Conservation (phyloP, 768 basidiomycete species). For the Leucogyrophana mollusca region DNA sequence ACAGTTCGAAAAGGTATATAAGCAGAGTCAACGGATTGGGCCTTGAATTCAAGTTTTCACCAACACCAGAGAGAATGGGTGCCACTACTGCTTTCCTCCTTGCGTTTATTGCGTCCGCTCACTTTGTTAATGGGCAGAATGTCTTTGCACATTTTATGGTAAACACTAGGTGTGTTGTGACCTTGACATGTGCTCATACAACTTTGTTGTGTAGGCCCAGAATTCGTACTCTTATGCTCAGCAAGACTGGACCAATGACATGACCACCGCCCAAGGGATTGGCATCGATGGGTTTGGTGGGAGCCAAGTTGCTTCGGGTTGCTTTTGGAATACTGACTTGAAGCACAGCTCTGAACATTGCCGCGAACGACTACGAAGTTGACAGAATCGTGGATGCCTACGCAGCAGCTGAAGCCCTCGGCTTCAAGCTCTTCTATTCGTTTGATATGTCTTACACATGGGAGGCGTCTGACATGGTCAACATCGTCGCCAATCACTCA, state of each 20-base stretch:
- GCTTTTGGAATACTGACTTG: neutral
- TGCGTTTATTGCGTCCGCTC: neutral
- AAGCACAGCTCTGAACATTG: conserved; percentile 22
- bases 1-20: neutral
- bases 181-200: neutral
- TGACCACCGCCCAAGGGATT: conserved; percentile 19
- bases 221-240: conserved; percentile 19
- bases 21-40: neutral
- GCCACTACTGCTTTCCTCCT: neutral
- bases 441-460: conserved; percentile 34
- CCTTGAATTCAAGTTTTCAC: no score
- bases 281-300: conserved; percentile 27
- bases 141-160: conserved; percentile 13
- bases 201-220: conserved; percentile 13
- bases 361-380: conserved; percentile 22
- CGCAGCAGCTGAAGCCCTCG: conserved; percentile 26
- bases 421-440: conserved; percentile 37
- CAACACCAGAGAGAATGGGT: neutral
- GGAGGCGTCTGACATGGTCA: conserved; percentile 15
- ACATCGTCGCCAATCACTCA: conserved; percentile 27
- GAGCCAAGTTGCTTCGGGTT: neutral
- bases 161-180: neutral
- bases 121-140: neutral
- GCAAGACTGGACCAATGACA: conserved; percentile 21
- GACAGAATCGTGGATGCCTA: conserved; percentile 31